phyloP scores from a whole-genome alignment of 352 stramenopile species.

The Lagenidium sp. region DNA sequence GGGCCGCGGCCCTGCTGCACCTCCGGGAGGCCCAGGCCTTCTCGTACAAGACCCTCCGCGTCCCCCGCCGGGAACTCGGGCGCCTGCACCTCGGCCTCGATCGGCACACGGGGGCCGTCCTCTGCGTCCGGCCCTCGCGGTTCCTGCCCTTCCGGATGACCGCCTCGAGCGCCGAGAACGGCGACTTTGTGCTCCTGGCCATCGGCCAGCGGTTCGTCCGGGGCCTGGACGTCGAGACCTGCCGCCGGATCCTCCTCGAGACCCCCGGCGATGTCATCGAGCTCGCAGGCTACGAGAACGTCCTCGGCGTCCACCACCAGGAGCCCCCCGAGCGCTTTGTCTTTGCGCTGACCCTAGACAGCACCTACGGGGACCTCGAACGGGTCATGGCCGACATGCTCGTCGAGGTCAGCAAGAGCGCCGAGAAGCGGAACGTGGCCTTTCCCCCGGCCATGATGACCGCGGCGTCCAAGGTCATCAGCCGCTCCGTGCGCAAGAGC shows the following conservation, averaged over 20 bases:
- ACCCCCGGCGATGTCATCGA: constrained; percentile 7
- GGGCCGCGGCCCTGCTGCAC: constrained; percentile 39
- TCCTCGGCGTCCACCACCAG: background rate
- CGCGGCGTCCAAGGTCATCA: constrained; percentile 56
- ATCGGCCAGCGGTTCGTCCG: constrained; percentile 36
- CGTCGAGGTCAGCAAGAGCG: constrained; percentile 54
- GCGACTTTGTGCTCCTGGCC: constrained; percentile 64
- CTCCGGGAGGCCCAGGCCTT: constrained; percentile 28
- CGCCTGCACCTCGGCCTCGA: constrained; percentile 43
- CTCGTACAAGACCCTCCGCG: constrained; percentile 35
- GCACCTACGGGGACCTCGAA: constrained; percentile 67
- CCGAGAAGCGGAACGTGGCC: constrained; percentile 55
- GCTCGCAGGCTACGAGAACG: constrained; percentile 18
- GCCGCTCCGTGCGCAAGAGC: constrained; percentile 51
- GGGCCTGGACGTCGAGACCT: constrained; percentile 23
- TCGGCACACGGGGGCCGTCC: constrained; percentile 19
- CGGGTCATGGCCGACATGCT: constrained; percentile 72
- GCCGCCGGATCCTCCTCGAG: constrained; percentile 25
- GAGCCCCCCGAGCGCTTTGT: constrained; percentile 26
- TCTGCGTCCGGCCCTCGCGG: constrained; percentile 36
- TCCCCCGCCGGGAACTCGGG: constrained; percentile 23
- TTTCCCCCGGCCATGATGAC: constrained; percentile 56
- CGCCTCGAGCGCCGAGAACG: constrained; percentile 39
- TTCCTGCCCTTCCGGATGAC: constrained; percentile 48
- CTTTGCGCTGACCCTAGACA: constrained; percentile 48